Base-by-base conservation (phyloP, 2,329 filamentous ascomycete genomes). In the Aspergillus sp. region DNA sequence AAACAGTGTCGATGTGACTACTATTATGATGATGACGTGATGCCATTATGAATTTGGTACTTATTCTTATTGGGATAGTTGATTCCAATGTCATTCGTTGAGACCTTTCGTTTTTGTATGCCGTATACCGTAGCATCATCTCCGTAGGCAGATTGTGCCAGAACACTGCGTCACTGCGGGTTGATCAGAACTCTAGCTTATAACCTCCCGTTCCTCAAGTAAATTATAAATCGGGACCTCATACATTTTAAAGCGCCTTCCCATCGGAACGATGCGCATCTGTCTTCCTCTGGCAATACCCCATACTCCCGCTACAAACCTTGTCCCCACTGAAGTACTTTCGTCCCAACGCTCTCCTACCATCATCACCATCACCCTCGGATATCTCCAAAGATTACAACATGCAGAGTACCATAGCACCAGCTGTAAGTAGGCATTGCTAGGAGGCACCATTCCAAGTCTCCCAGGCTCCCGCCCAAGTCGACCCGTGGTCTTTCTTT, bases 81-180 rank as follows among this genome's bases (percentile, higher is more conserved):
- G 43, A 12, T 30, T 38, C 44, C 34, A 43, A 43, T 46, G 44
- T 29, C 44, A 39, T 4, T 39, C 36, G 19, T 39, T 39, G 5
- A 9, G 36, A 7, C 27, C 26, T 32, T 32, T 9, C 30, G 3
- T 32, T 32, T 32, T 32, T 9, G 5, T 32, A 6, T 32, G 6
- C 30, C 30, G 8, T 19, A 19, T 19, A 19, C 19, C 2, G 19
- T 19, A 19, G 19, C 19, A 19, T 19, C 19, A 19, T 19, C 19
- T 19, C 19, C 19, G 19, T 19, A 19, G 19, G 19, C 19, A 19
- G 19, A 19, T 19, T 19, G 19, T 19, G 19, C 19, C 19, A 19
- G 19, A 19, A 19, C 2, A 19, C 1, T 19, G 19, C 19, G 19
- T 2, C 19, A 19, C 19, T 19, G 19, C 19, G 19, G 19, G 19